phyloP scores from a whole-genome alignment of 108 stramenopile genomes.

The Discostella stelligeroides region DNA sequence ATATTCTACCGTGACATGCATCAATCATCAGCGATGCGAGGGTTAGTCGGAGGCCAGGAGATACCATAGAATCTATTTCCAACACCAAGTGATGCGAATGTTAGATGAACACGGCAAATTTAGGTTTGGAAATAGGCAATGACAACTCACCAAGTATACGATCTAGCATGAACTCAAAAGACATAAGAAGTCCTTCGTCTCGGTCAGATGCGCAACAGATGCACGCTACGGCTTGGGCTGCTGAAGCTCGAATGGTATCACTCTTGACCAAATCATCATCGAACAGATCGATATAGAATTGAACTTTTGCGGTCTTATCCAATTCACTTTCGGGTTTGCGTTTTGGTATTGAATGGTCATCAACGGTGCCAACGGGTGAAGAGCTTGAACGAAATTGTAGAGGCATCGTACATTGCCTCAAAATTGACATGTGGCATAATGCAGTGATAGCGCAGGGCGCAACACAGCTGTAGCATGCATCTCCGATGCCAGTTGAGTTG shows the following conservation, averaged over 20 bases:
- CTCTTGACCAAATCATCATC: conserved; percentile 47
- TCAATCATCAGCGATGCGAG: conserved; percentile 83
- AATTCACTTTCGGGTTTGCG: conserved; percentile 28
- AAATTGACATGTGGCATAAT: conserved; percentile 71
- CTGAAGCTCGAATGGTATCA: conserved; percentile 81
- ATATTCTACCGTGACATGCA: conserved; percentile 85
- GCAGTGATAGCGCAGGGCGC: conserved; percentile 83
- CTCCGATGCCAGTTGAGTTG: conserved; percentile 58
- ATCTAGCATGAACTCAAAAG: conserved; percentile 77
- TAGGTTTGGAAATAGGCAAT: neutral
- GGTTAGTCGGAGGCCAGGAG: conserved; percentile 77
- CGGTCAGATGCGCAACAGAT: conserved; percentile 84
- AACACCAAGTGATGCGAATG: neutral
- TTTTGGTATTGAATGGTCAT: conserved; percentile 13
- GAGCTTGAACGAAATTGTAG: conserved; percentile 10
- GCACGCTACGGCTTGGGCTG: conserved; percentile 81
- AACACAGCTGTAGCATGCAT: conserved; percentile 59
- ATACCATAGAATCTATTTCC: conserved; percentile 48
- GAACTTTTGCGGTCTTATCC: conserved; percentile 49
- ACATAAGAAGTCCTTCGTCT: conserved; percentile 65
- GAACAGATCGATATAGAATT: conserved; percentile 77
- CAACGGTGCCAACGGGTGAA: neutral
- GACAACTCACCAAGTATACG: conserved; percentile 58
- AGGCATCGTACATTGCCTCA: conserved; percentile 73
- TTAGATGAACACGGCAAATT: too few relatives aligned